Base-by-base conservation (phyloP, 345 rosid genomes). In the Psidium guajava region DNA sequence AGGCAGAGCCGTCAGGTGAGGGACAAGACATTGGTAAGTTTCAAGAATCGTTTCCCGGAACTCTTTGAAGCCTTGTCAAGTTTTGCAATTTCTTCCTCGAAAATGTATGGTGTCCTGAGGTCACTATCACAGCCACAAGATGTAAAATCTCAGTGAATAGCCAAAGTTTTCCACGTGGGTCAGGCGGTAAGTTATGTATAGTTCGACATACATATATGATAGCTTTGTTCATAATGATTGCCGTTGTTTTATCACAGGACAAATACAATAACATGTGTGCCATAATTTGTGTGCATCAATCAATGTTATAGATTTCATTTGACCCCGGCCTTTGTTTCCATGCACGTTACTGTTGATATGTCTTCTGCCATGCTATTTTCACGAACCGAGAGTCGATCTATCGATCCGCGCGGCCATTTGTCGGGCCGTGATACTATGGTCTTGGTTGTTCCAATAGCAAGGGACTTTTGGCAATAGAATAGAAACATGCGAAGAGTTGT, bases 1-100 rank as follows among this genome's bases (percentile, higher is more conserved):
- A 92, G 85, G 85, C 90, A 85, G 11, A 90, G 98, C 88, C 55
- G 74, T n/a, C 98, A 96, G 84, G 99, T 97, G 82, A 92, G 99
- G 87, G 95, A 93, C 82, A 97, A 96, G 88, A 94, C 99, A 13
- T 87, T 96, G 87, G 85, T 87, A 7, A 97, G 93, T 87, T 95
- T 96, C 49, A 91, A 86, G 84, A 90, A 91, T 84, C 93, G 94
- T 52, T 87, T 97, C 88, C 99, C 98, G 0, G 99, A 94, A 87
- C 93, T 97, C 42, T 97, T 94, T 84, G 82, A 53, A 87, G 92
- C 93, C 6, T 90, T 97, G 94, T 81, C 89, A 2, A 89, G 83
- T 55, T 88, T 92, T 75, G 91, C 99, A 6, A 56, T 4, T 40
- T 89, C 93, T 27, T 95, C 92, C 90, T 86, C 97, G 2, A 85